Percentiles rank a stretch among this genome's conserved stretches.
phyloP scores from a whole-genome alignment of 1,284 basidiomycete species.

The Trichosporon sp. region DNA sequence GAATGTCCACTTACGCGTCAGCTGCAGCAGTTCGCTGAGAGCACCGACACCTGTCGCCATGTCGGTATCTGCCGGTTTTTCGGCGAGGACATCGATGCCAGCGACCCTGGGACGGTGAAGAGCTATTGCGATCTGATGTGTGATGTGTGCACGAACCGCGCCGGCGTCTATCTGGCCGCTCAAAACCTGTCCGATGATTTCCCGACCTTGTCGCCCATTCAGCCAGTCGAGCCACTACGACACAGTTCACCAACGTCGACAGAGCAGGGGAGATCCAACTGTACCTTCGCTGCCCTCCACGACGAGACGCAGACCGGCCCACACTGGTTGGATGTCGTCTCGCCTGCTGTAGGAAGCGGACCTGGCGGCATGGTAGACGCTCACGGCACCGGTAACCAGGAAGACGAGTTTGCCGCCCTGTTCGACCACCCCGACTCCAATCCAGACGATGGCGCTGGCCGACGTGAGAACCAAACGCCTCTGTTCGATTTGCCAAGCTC shows the following conservation, averaged over 20 bases:
- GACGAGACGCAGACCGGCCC: neutral
- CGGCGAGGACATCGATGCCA: slow-evolving; percentile 64
- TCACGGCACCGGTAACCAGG: neutral
- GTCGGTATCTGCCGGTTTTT: slow-evolving; percentile 79
- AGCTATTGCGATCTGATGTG: slow-evolving; percentile 77
- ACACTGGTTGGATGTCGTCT: neutral
- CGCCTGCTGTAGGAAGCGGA: neutral
- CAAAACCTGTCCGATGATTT: slow-evolving; percentile 39
- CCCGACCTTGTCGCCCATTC: slow-evolving; percentile 36
- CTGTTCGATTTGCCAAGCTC: neutral
- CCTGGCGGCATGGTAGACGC: too few relatives aligned
- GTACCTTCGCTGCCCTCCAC: neutral
- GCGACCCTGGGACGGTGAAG: slow-evolving; percentile 60
- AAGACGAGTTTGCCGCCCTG: neutral
- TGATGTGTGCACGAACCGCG: slow-evolving; percentile 63
- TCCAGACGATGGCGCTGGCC: neutral
- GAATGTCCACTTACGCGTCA: slow-evolving; percentile 21
- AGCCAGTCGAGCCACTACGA: neutral
- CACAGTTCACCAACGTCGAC: neutral
- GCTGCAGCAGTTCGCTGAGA: slow-evolving; percentile 66
- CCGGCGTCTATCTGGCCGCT: slow-evolving; percentile 33
- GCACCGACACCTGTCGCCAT: slow-evolving; percentile 68
- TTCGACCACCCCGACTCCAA: neutral
- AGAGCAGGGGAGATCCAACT: neutral
- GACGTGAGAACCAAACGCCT: neutral